Percentiles rank a stretch among this genome's conserved stretches.
These are phyloP conservation scores for Erythrophleum ivorense DNA, from an alignment of 331 rosid genomes.

Conservation along the genomic window DNA sequence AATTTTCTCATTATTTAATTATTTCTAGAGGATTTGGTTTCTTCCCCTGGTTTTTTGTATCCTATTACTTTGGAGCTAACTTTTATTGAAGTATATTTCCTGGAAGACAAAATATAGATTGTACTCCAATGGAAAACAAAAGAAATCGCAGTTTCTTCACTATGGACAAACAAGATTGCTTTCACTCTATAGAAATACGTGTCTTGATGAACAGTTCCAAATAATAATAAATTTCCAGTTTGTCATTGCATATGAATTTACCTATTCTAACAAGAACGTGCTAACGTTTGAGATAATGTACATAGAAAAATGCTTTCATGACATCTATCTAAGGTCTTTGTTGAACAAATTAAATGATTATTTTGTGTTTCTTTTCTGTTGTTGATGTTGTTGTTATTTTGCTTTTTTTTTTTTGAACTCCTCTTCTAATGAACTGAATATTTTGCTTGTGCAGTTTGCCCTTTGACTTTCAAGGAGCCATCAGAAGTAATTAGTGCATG, in stretches of 20 bases:
- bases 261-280: background rate
- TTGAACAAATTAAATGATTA: constrained; percentile 11
- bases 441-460: constrained; percentile 78
- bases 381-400: background rate
- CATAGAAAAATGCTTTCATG: background rate
- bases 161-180: constrained; percentile 14
- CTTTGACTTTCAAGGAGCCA: constrained; percentile 88
- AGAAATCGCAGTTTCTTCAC: background rate
- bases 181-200: background rate
- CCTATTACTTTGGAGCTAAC: constrained; percentile 6
- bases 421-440: constrained; percentile 25
- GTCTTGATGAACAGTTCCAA: background rate
- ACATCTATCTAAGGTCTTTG: constrained; percentile 15
- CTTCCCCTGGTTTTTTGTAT: background rate
- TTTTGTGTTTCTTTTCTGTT: background rate
- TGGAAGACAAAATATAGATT: constrained; percentile 1
- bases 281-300: constrained; percentile 20
- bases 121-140: constrained; percentile 5
- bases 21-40: constrained; percentile 21
- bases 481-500: constrained; percentile 79
- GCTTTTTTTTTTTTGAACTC: background rate
- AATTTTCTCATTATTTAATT: background rate
- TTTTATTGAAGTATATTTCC: constrained; percentile 16
- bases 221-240: background rate
- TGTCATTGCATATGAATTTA: constrained; percentile 13